These are phyloP conservation scores for Prototheca stagnorum DNA, from an alignment of 163 green algal species.

Conservation along the genomic window DNA sequence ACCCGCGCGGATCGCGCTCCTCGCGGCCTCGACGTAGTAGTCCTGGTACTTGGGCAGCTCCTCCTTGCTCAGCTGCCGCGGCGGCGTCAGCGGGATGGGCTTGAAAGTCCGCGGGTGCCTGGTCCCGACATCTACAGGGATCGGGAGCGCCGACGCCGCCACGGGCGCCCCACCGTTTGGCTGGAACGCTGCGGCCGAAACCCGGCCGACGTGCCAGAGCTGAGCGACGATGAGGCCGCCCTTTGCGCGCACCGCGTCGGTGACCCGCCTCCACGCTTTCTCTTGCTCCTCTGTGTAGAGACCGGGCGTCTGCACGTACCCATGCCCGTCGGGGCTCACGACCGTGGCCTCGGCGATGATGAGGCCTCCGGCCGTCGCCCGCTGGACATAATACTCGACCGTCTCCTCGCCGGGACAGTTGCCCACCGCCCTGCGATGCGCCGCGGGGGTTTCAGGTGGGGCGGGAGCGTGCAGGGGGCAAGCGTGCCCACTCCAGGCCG, in stretches of 20 bases:
- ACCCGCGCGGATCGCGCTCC: conserved; percentile 47
- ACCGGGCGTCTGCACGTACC: conserved; percentile 14
- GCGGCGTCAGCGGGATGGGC: conserved; percentile 12
- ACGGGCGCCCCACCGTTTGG: conserved; percentile 30
- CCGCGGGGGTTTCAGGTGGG: too few species aligned
- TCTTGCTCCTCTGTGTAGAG: conserved; percentile 49
- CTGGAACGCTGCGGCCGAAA: conserved; percentile 43
- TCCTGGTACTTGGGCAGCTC: conserved; percentile 32
- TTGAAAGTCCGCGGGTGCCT: not conserved
- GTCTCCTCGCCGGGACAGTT: conserved; percentile 12
- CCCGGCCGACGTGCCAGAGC: conserved; percentile 54
- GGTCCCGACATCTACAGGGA: conserved; percentile 6
- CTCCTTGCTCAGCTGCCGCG: conserved; percentile 15
- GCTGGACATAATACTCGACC: conserved; percentile 42
- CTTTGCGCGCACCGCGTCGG: conserved; percentile 46
- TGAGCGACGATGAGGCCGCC: conserved; percentile 53
- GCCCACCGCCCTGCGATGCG: not conserved
- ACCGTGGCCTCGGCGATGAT: conserved; percentile 47
- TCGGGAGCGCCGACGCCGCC: conserved; percentile 26
- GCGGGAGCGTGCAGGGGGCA: too few species aligned
- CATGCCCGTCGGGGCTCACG: conserved; percentile 12
- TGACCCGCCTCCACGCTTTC: conserved; percentile 56
- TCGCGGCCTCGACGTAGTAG: conserved; percentile 33
- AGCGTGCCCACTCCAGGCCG: too few species aligned
- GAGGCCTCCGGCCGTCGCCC: conserved; percentile 31